Base-by-base conservation (phyloP, 805 yeast genomes). In the Metschnikowia cubensis region DNA sequence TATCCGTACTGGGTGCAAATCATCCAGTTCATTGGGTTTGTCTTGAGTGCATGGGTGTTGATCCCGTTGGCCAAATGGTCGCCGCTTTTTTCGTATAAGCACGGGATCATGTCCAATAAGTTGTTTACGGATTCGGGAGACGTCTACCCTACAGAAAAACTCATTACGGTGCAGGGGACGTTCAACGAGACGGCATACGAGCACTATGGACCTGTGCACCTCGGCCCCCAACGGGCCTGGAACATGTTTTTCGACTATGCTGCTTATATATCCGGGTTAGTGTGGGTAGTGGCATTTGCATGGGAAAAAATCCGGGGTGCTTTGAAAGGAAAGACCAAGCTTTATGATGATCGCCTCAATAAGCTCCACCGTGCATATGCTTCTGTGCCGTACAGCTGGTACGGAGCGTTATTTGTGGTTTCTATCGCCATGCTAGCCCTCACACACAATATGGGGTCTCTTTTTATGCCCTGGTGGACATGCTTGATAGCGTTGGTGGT, bases 241-340 rank as follows among this genome's bases (percentile, higher is more conserved):
- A 74, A 74, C 56, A 75, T 76, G 57, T 76, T 78, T 48, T 78
- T 77, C 54, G 82, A 77, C 54, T 78, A 75, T 53, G 82, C 81
- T 1, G 79, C 81, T 0, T 78, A 77, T 54, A 59, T 72, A 1
- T 72, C 79, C 54, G 81, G 82, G 1, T 55, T 77, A 4, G 63
- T 68, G 0, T 77, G 81, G 81, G 72, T 77, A 25, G 55, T 67
- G 6, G 52, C 67, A 4, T 73, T 73, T 53, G 74, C 76, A 3
- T 71, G 58, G 57, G 39, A 47, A 5, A 49, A 50, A 21, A 47
- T 58, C 15, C 47, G 40, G 35, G 45, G 36, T 21, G 46, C 49
- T 10, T 56, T 52, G 48, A 35, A 25, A 10, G 55, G 53, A 3
- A 46, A 29, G 2, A 36, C 49, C 5, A 35, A 40, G n/a, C 36